These are phyloP conservation scores for Cryptosporidium viatorum DNA, from an alignment of 169 alveolate species.

Conservation along the genomic window DNA sequence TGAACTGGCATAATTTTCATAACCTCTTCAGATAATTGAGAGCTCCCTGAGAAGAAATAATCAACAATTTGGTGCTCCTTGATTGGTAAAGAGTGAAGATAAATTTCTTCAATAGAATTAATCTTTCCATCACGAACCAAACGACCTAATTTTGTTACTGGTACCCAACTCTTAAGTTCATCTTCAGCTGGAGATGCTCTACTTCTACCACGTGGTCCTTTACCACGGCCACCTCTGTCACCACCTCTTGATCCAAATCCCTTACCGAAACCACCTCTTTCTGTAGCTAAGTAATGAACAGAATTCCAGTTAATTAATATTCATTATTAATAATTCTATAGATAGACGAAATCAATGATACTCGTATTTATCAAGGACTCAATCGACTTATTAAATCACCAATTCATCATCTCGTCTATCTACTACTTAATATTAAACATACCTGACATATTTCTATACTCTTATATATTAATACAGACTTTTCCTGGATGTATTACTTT, in stretches of 20 bases:
- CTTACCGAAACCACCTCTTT: conserved; percentile 82
- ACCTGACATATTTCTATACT: conserved; percentile 61
- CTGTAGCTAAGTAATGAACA: conserved; percentile 57
- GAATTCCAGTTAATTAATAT: conserved; percentile 10
- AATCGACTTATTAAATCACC: background rate
- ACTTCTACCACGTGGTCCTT: conserved; percentile 82
- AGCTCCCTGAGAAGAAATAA: conserved; percentile 90
- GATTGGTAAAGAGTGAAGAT: conserved; percentile 98
- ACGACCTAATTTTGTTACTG: conserved; percentile 99
- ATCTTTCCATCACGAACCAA: conserved; percentile 97
- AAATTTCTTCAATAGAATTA: conserved; percentile 97
- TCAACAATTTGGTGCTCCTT: conserved; percentile 98
- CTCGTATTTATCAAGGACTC: background rate
- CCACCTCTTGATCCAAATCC: conserved; percentile 81
- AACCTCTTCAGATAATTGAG: conserved; percentile 97
- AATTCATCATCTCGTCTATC: background rate
- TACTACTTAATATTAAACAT: conserved; percentile 4
- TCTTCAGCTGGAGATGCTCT: conserved; percentile 92
- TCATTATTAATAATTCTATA: background rate
- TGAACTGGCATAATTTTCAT: conserved; percentile 99
- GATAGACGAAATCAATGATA: background rate
- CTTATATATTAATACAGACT: conserved; percentile 5
- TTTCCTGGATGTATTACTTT: background rate
- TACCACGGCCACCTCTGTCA: conserved; percentile 77
- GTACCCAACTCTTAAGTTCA: conserved; percentile 98